Evolutionary conservation across 495 filamentous ascomycete species (phyloP), one percentile per base, ranked within the genome.

Genomic region (Penicillium cosmopolitanum): DNA sequence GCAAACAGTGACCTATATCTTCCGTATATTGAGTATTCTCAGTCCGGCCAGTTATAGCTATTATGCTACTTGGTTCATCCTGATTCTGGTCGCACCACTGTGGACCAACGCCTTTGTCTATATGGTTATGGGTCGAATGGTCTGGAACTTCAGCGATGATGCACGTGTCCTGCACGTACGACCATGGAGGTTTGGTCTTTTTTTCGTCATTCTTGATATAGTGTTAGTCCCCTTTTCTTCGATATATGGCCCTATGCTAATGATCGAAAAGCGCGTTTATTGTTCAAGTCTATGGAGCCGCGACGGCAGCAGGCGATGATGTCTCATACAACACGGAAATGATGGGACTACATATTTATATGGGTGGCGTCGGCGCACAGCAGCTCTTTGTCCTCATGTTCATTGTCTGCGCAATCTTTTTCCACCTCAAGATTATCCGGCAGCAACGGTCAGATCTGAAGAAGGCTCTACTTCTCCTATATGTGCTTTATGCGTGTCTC

Each of bases 341-440:
- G 58, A 61, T 53, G 7, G 81, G 79, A 4, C 69, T 79, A 40
- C 75, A 80, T 59, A 66, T 82, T 40, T 84, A 82, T 65, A 83
- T 80, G 80, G 76, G 68, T 18, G 82, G 81, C n/a, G 74, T 84
- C 10, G 80, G 78, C 4, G 50, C 82, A 2, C 82, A 84, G 57
- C 69, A 83, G 61, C 50, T 72, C 40, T 82, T 82, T 62, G 80
- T 84, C 55, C 33, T 81, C 1, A 23, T 76, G 28, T 84, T 84
- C 57, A 53, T 70, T 6, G 63, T 56, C 7, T 71, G 80, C 58
- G 76, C 72, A n/a, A 65, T 75, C 11, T 53, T 58, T 7, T 83
- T 84, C 63, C 76, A 81, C 28, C 43, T 63, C 16, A 69, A 74
- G 50, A 59, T 65, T 55, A 42, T 50, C 33, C 56, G 42, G 5